Base-by-base conservation (phyloP, 2,329 filamentous ascomycete genomes). In the Daldinia sp. region DNA sequence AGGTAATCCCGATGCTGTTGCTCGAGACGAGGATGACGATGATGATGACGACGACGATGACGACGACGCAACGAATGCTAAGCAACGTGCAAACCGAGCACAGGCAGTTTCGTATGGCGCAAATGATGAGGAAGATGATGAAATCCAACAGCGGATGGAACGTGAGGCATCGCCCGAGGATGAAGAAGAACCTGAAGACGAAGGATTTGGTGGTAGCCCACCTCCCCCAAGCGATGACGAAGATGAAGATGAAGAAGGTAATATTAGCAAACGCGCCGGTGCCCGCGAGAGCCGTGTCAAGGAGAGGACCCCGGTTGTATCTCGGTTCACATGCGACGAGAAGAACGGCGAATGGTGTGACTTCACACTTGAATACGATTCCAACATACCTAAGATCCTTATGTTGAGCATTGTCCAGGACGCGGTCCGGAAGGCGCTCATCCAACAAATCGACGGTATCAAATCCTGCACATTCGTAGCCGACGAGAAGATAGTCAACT, bases 361-460 rank as follows among this genome's bases (percentile, higher is more conserved):
- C 68, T 87, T 98, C 72, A 91, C 90, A 13, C 86, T 98, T 62
- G 92, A 90, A 77, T 97, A 96, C 75, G 87, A 92, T 66, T 86
- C 90, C 39, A 82, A 86, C 41, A 90, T 90, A 11, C 91, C 94
- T 67, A 99, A 99, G 80, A 85, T 99, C 48, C 86, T 99, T 62
- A 95, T 99, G 86, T 88, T 98, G 61, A 92, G 91, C 72, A 83
- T 98, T 60, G 91, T 98, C 56, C 93, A 98, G 77, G 85, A 88
- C 13, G 92, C 92, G 10, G 87, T 92, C 55, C 87, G 87, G 67
- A 87, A 87, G 72, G 89, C 94, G 0, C 87, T 97, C 55, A 90
- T 99, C 67, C 94, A 97, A 76, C 90, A 94, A 72, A 93, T 98
- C 63, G 82, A 87, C 0, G 90, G 90, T 27, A 87, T 99, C 47